Evolutionary conservation across 345 rosid genomes (phyloP).

Genomic region (Aurinia saxatilis): DNA sequence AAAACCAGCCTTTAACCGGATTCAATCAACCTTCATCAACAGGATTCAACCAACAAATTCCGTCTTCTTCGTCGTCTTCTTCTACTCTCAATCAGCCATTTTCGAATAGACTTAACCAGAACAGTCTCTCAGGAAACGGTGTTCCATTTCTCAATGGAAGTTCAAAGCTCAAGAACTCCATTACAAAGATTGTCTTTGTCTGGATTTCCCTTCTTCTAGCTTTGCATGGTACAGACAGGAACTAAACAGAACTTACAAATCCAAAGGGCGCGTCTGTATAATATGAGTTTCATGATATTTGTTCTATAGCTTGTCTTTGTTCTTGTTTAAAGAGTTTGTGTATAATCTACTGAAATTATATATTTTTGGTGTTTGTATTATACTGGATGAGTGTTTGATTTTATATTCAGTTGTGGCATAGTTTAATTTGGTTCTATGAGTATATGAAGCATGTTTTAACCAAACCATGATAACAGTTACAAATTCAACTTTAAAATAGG

Average conservation of each 20-base stretch:
- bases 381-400: neutral
- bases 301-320: slow-evolving; percentile 4
- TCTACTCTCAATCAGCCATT: slow-evolving; percentile 16
- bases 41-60: slow-evolving; percentile 26
- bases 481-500: too few relatives aligned
- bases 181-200: neutral
- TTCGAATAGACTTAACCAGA: slow-evolving; percentile 22
- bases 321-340: neutral
- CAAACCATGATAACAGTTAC: too few relatives aligned
- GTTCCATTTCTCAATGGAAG: slow-evolving; percentile 35
- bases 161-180: slow-evolving; percentile 11
- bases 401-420: neutral
- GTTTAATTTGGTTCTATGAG: neutral
- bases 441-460: neutral
- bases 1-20: slow-evolving; percentile 37
- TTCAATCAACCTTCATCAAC: slow-evolving; percentile 37
- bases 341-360: neutral
- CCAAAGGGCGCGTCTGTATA: neutral
- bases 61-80: slow-evolving; percentile 6
- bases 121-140: slow-evolving; percentile 13
- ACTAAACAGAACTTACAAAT: neutral
- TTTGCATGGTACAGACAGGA: slow-evolving; percentile 7
- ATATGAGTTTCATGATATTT: slow-evolving; percentile 3
- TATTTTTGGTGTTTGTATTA: neutral
- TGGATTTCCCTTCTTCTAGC: slow-evolving; percentile 13